Base-by-base conservation (phyloP, 2,329 filamentous ascomycete species). In the Xylariomycetidae sp. region DNA sequence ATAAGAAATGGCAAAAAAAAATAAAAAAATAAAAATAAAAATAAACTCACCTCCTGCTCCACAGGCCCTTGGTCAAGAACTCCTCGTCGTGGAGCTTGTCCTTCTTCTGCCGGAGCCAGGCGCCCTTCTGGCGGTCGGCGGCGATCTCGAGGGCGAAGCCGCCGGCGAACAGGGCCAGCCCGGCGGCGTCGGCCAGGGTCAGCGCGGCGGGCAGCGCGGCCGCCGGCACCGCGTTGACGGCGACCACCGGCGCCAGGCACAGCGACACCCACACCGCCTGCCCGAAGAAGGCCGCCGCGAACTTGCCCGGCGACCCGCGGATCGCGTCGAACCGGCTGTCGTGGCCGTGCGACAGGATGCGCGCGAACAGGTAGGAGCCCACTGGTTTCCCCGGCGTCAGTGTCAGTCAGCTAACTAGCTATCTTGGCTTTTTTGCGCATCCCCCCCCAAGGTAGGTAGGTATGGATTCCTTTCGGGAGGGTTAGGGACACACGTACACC, bases 201-300 rank as follows among this genome's bases (percentile, higher is more conserved):
- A 79, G 27, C 3, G 53, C 40, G 1, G 67, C 61, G 4, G 68
- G 63, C 2, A 82, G 58, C 1, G 67, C 64, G 2, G 67, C 60
- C 2, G 70, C 62, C 0, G 79, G 77, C 5, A 81, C 67, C 6
- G 74, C 63, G 54, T 83, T 84, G 34, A 83, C 50, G 3, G 76
- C 71, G 5, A 83, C 59, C 7, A 85, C 70, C 9, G 81, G 80
- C 45, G 82, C 63, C 4, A 81, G 63, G 53, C 75, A 79, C n/a
- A 83, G 62, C 2, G 74, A 74, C 2, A 84, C 76, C 80, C 79
- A 85, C 0, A 70, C 68, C 6, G 79, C 79, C 56, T 85, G 80
- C 4, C 70, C 72, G 32, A 60, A 40, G 40, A 60, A 70, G 10
- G 60, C 58, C 27, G 27, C 50, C 3, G 52, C 43, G 46, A 69